These are phyloP conservation scores for Selaginella tamariscina DNA, from an alignment of 75 land plant genomes.

Conservation along the genomic window DNA sequence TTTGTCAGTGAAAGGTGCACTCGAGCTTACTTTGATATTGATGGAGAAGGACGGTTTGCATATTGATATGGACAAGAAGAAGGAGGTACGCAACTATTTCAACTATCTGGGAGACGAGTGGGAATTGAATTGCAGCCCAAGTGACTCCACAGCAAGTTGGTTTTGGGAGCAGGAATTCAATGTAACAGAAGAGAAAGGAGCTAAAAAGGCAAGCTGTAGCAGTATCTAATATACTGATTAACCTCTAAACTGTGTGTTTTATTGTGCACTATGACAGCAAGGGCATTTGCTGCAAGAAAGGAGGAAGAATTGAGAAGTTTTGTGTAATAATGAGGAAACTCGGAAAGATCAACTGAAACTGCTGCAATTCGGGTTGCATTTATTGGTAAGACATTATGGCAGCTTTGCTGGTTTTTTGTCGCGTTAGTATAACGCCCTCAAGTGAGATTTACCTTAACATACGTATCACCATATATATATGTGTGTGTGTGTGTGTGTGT, in stretches of 20 bases:
- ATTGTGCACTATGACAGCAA: neutral
- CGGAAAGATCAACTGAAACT: neutral
- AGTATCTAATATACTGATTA: too few species aligned
- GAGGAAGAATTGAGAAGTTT: neutral
- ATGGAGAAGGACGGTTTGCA: too few species aligned
- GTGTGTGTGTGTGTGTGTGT: too few species aligned
- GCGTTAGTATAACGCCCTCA: neutral
- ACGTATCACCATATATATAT: too few species aligned
- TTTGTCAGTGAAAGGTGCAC: too few species aligned
- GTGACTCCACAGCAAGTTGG: neutral
- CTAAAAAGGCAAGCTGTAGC: neutral
- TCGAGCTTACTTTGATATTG: too few species aligned
- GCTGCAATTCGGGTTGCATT: neutral
- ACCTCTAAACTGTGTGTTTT: too few species aligned
- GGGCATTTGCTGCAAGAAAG: neutral
- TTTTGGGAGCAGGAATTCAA: neutral
- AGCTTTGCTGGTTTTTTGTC: neutral
- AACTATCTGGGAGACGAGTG: neutral
- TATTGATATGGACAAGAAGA: too few species aligned
- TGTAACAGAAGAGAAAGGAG: neutral
- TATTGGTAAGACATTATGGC: neutral
- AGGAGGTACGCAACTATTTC: too few species aligned
- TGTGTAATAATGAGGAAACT: neutral
- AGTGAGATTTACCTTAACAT: neutral
- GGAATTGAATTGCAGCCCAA: neutral